Conservation (phyloP, 2,329 filamentous ascomycete species). For the Proliferodiscus dingleyae region DNA sequence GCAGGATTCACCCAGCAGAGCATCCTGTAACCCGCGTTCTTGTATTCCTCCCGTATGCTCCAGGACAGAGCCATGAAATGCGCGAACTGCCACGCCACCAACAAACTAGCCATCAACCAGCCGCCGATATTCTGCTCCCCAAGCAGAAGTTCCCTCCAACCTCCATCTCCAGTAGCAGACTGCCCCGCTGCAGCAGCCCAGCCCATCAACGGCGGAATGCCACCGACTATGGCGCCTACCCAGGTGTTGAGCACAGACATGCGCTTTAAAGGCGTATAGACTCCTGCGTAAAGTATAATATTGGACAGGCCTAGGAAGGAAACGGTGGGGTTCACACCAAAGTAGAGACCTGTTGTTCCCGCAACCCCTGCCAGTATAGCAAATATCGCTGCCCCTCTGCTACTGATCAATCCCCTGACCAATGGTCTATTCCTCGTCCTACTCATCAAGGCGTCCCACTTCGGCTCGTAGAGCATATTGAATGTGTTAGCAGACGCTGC, state of each 20-base stretch:
- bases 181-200: slow-evolving; percentile 95
- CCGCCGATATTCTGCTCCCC: slow-evolving; percentile 68
- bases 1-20: slow-evolving; percentile 82
- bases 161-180: slow-evolving; percentile 68
- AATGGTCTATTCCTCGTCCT: slow-evolving; percentile 89
- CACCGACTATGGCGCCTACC: slow-evolving; percentile 88
- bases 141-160: slow-evolving; percentile 74
- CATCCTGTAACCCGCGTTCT: slow-evolving; percentile 63
- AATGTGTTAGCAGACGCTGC: slow-evolving; percentile 89
- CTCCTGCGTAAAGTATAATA: slow-evolving; percentile 81
- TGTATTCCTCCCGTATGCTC: slow-evolving; percentile 86
- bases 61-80: slow-evolving; percentile 96
- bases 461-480: slow-evolving; percentile 94
- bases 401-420: slow-evolving; percentile 72
- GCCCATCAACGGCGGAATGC: slow-evolving; percentile 93
- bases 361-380: slow-evolving; percentile 65
- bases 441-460: slow-evolving; percentile 87
- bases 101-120: slow-evolving; percentile 77
- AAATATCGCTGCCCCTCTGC: slow-evolving; percentile 69
- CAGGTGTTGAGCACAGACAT: slow-evolving; percentile 87
- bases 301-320: slow-evolving; percentile 80
- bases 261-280: slow-evolving; percentile 91
- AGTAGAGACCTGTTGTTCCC: slow-evolving; percentile 72
- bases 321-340: slow-evolving; percentile 91
- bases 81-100: slow-evolving; percentile 97